phyloP scores from a whole-genome alignment of 352 stramenopile genomes.

The Globisporangium parvum region DNA sequence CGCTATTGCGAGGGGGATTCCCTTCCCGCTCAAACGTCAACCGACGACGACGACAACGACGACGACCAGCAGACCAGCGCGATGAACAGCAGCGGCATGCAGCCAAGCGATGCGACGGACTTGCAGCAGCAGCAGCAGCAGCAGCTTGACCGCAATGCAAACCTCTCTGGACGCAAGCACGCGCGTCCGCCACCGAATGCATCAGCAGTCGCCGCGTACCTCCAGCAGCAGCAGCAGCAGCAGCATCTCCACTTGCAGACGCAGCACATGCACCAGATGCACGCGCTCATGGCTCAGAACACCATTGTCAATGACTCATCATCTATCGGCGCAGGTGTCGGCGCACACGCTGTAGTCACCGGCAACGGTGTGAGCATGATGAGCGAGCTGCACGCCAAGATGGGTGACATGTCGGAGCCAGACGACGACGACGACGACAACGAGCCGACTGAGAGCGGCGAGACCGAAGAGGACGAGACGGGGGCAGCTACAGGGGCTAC shows the following conservation, averaged over 20 bases:
- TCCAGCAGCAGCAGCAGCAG: slow-evolving; percentile 4
- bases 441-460: slow-evolving; percentile 10
- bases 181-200: neutral
- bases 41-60: neutral
- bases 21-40: too few species aligned
- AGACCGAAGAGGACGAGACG: slow-evolving; percentile 12
- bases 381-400: slow-evolving; percentile 21
- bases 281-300: slow-evolving; percentile 15
- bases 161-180: slow-evolving; percentile 16
- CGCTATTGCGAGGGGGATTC: too few species aligned
- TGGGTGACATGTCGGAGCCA: slow-evolving; percentile 11
- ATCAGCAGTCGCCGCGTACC: neutral
- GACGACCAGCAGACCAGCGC: neutral
- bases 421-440: slow-evolving; percentile 13
- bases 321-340: slow-evolving; percentile 8
- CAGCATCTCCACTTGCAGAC: slow-evolving; percentile 7
- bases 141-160: neutral
- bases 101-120: slow-evolving; percentile 1
- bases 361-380: slow-evolving; percentile 2
- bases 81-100: neutral
- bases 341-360: slow-evolving; percentile 1
- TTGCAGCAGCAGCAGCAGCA: slow-evolving; percentile 7
- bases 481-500: neutral
- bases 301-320: neutral
- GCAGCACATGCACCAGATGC: slow-evolving; percentile 18